Base-by-base conservation (phyloP, 352 stramenopile genomes). In the Phytophthora rubi region DNA sequence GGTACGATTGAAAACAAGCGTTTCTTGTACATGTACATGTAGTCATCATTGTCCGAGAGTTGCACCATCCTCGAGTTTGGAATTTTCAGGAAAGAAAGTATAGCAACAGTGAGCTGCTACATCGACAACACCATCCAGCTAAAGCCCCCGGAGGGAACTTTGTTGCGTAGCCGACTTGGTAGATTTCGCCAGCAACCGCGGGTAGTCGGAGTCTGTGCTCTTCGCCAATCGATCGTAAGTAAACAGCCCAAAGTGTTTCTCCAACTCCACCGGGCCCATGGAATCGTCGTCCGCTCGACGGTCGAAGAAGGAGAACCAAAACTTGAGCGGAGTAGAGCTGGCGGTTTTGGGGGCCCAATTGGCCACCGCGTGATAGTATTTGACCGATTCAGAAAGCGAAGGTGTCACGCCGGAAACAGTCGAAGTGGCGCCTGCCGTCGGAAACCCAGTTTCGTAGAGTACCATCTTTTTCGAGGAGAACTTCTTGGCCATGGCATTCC, bases 281-380 rank as follows among this genome's bases (percentile, higher is more conserved):
- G 52, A 73, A 35, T 71, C 65, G 28, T 88, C 82, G 63, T 86
- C 80, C n/a, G 67, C 62, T 30, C 74, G 72, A 33, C 80, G 74
- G 62, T 88, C 80, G 47, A 88, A 90, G 42, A 82, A 72, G 8
- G 72, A 76, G 69, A 87, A 86, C 78, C 80, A 88, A 62, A 90
- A 87, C 60, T 71, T 81, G 53, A 65, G 51, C n/a, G 48, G 55
- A 2, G 35, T 32, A 35, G 47, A 59, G 9, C 15, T 52, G 26
- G 37, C 58, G 33, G 69, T 62, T 30, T 28, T 54, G 26, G 58
- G 63, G 3, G 37, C 18, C 64, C 64, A 70, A 2, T 54, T 61
- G 0, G 58, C 58, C 52, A 76, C 58, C 15, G 69, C 69, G 9
- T 73, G 33, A 16, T 69, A 69, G 47, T 65, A 76, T 6, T 56